Evolutionary conservation across 2,329 filamentous ascomycete genomes (phyloP), one percentile per base, ranked within the genome.

Genomic region (Drechslerella coelobrocha): DNA sequence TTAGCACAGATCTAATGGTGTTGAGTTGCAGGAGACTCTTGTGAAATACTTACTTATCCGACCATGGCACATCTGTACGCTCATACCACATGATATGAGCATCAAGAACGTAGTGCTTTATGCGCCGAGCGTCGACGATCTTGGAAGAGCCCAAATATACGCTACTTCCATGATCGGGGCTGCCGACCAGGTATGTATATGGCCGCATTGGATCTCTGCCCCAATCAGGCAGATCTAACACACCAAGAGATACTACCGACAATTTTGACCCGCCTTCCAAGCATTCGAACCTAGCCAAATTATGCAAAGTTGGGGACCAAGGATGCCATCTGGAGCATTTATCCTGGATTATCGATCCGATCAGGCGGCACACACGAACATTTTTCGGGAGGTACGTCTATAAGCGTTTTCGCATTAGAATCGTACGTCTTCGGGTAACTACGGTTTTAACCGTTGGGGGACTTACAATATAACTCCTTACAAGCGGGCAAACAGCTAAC

Each of bases 51-150:
- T 37, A 68, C 62, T 17, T 56, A 51, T 61, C 62, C 1, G 55
- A 61, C 62, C 62, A 68, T 12, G 62, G 62, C 8, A 8, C 45
- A 37, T 68, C 62, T 2, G 21, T 56, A 7, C 55, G 53, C 6
- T 68, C 62, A 45, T n/a, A 61, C 48, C 48, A 60, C 41, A 68
- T 21, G 23, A 68, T 68, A 19, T 68, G 62, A 2, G 29, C 39
- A 12, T 45, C 62, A 3, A 48, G 55, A 0, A 37, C 21, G 2
- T 3, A 17, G 9, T 19, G 54, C 26, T 24, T 43, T 2, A 48
- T 50, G 17, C 61, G 48, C 2, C 14, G 24, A 5, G 51, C 37
- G 17, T 37, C 9, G 8, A 54, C 50, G 3, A 39, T 21, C 2
- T 41, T 37, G 2, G 29, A 19, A 12, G 29, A 6, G 7, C 29